Evolutionary conservation across 2,329 filamentous ascomycete genomes (phyloP).

Genomic region (Parastagonospora nodorum): DNA sequence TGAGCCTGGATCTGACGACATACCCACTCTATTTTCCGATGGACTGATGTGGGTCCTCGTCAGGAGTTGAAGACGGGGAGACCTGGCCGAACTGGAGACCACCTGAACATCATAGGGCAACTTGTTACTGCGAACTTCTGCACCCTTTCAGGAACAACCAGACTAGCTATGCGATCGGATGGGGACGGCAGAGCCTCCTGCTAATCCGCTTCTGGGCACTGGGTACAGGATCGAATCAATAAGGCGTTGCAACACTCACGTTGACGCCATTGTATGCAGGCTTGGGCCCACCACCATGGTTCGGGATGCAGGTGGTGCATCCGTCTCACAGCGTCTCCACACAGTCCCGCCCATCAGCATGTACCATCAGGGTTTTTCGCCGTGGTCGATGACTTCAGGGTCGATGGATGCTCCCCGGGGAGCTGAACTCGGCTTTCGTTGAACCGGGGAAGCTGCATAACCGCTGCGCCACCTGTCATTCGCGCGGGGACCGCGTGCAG

Average conservation of each 20-base stretch:
- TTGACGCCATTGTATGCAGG: constrained; percentile 29
- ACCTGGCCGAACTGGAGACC: too few species aligned
- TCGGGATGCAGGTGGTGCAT: constrained; percentile 39
- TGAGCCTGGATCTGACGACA: constrained; percentile 15
- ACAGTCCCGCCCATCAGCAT: constrained; percentile 19
- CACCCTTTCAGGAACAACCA: constrained; percentile 28
- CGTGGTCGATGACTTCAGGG: constrained; percentile 1
- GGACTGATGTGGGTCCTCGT: too few species aligned
- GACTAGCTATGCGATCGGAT: constrained; percentile 35
- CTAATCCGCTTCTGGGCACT: constrained; percentile 20
- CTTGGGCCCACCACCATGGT: constrained; percentile 27
- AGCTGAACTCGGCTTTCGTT: constrained; percentile 17
- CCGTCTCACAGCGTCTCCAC: constrained; percentile 26
- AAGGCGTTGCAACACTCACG: constrained; percentile 19
- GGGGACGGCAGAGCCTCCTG: constrained; percentile 43
- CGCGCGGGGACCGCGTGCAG: constrained; percentile 26
- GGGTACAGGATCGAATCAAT: constrained; percentile 23
- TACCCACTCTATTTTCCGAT: constrained; percentile 5
- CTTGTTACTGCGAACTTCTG: constrained; percentile 12
- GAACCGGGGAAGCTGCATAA: constrained; percentile 14
- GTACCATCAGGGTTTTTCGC: constrained; percentile 27
- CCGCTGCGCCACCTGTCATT: constrained; percentile 20
- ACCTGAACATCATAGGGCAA: not conserved
- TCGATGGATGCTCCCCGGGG: constrained; percentile 11
- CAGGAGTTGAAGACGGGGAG: too few species aligned